Percentiles rank a stretch among this genome's conserved stretches.
Evolutionary conservation across 805 yeast species (phyloP).

Genomic region (Yarrowia divulgata): DNA sequence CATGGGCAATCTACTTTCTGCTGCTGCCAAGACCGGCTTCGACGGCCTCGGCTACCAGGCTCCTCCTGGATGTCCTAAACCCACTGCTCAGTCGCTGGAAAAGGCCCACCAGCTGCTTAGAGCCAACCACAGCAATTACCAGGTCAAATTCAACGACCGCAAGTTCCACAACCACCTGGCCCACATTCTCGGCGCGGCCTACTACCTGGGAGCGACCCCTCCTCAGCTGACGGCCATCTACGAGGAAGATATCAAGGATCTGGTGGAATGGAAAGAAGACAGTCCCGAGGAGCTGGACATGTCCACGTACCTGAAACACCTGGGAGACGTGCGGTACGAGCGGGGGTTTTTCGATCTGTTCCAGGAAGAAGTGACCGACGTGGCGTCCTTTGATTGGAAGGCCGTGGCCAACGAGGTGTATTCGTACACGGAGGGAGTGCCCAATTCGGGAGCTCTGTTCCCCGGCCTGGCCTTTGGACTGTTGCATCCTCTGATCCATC

Average conservation of each 20-base stretch:
- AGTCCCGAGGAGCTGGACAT: conserved; percentile 52
- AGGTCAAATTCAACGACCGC: conserved; percentile 46
- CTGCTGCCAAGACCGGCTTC: background rate
- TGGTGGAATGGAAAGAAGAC: conserved; percentile 52
- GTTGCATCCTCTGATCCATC: conserved; percentile 50
- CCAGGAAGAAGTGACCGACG: conserved; percentile 52
- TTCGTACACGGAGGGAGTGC: conserved; percentile 12
- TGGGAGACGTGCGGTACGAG: conserved; percentile 50
- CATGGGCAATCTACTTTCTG: conserved; percentile 17
- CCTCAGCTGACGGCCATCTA: conserved; percentile 47
- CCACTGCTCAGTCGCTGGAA: conserved; percentile 42
- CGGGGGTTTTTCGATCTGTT: conserved; percentile 51
- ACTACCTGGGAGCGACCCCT: conserved; percentile 51
- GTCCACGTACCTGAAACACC: conserved; percentile 48
- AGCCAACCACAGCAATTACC: conserved; percentile 49
- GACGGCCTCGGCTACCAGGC: conserved; percentile 26
- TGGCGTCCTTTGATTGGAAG: conserved; percentile 50
- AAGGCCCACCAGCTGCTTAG: conserved; percentile 48
- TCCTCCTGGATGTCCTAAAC: conserved; percentile 21
- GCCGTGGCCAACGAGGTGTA: conserved; percentile 43
- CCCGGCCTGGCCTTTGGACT: conserved; percentile 45
- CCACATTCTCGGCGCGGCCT: conserved; percentile 51
- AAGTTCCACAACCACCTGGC: conserved; percentile 49
- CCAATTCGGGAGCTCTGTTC: conserved; percentile 40
- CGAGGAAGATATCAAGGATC: conserved; percentile 45